Evolutionary conservation across 441 rosid species (phyloP).

Genomic region (Mallotus japonicus): DNA sequence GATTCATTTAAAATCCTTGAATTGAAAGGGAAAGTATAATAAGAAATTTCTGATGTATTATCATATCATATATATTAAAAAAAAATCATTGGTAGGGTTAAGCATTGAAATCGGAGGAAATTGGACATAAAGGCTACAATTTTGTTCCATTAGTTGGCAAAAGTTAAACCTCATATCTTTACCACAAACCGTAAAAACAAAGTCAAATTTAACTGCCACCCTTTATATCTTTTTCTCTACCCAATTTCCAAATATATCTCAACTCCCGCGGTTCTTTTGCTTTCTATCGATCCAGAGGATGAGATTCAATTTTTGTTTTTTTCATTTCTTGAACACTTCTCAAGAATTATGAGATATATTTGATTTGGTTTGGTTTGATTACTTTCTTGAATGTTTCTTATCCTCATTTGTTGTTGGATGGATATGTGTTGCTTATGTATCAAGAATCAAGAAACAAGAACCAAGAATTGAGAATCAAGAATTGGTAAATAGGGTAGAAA

Average conservation of each 20-base stretch:
- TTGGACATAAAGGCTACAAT: too few relatives aligned
- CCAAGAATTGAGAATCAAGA: background rate
- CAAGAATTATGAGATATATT: background rate
- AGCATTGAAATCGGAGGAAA: conserved; percentile 7
- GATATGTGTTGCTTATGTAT: background rate
- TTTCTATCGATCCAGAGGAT: background rate
- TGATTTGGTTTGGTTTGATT: background rate
- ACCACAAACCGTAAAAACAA: background rate
- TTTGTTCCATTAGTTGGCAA: background rate
- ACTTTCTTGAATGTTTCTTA: conserved; percentile 5
- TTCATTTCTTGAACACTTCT: background rate
- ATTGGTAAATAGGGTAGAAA: background rate
- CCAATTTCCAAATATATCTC: conserved; percentile 9
- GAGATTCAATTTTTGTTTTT: background rate
- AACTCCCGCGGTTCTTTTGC: conserved; percentile 4
- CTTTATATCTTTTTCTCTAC: background rate
- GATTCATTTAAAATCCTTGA: too few relatives aligned
- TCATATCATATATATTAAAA: too few relatives aligned
- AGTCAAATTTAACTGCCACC: background rate
- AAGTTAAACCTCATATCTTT: background rate
- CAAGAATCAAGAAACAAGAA: background rate
- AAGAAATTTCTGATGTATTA: too few relatives aligned
- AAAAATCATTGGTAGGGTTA: background rate
- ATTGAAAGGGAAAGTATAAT: too few relatives aligned
- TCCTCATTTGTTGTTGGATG: background rate